Evolutionary conservation across 208 protist genomes (phyloP).

Genomic region (Leishmania aethiopica): DNA sequence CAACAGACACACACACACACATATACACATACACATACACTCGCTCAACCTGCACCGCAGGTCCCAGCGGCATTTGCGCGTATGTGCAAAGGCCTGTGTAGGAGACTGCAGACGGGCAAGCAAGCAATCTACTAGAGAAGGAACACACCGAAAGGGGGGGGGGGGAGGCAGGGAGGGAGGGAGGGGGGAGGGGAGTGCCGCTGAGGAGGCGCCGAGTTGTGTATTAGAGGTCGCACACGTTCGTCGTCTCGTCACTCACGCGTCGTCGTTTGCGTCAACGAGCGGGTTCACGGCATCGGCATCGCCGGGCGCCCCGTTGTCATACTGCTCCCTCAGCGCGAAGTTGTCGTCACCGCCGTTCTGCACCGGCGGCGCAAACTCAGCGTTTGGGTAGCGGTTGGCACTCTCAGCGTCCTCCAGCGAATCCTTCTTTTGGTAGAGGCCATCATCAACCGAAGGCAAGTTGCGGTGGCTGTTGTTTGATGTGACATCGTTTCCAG

Average conservation of each 20-base stretch:
- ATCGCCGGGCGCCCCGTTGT: neutral
- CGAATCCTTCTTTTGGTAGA: conserved; percentile 18
- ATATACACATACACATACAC: neutral
- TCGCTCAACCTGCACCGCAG: neutral
- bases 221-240: neutral
- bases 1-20: neutral
- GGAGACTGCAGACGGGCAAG: neutral
- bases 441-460: conserved; percentile 16
- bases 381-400: neutral
- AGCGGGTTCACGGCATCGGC: conserved; percentile 3
- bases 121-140: neutral
- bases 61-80: neutral
- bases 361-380: neutral
- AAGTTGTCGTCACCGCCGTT: neutral
- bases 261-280: neutral
- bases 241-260: neutral
- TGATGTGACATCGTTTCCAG: neutral
- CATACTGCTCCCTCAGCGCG: neutral
- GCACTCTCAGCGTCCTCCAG: neutral
- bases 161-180: neutral
- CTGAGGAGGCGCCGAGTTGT: neutral
- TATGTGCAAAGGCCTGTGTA: neutral
- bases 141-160: neutral
- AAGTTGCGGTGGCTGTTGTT: neutral
- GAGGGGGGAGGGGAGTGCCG: neutral